A percentile compares a stretch with the other conserved stretches of the same genome.
Conservation (phyloP, 352 stramenopile species). For the Phytophthora fragariae region DNA sequence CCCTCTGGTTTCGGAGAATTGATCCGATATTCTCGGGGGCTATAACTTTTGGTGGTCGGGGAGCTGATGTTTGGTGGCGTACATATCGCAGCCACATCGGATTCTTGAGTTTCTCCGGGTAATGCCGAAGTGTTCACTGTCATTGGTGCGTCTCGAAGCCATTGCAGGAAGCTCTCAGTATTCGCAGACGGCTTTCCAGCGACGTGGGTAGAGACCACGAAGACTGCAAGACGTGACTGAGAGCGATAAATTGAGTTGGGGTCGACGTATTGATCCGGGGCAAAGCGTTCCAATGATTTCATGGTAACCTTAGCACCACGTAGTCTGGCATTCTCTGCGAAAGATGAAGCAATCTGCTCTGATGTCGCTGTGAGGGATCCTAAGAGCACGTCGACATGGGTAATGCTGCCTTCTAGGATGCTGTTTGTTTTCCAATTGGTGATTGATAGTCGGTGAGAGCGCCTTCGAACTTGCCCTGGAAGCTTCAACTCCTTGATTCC, state of each 20-base stretch:
- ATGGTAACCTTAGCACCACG: slow-evolving; percentile 70
- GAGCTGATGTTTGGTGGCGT: slow-evolving; percentile 5
- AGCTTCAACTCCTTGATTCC: not conserved
- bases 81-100: not conserved
- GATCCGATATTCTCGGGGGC: slow-evolving; percentile 4
- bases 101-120: not conserved
- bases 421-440: slow-evolving; percentile 8
- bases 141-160: slow-evolving; percentile 51
- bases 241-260: slow-evolving; percentile 35
- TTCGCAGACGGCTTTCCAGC: slow-evolving; percentile 96
- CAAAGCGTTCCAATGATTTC: slow-evolving; percentile 91
- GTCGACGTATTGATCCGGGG: slow-evolving; percentile 33
- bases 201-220: slow-evolving; percentile 96
- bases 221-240: slow-evolving; percentile 65
- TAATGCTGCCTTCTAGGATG: slow-evolving; percentile 26
- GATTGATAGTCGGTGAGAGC: slow-evolving; percentile 18
- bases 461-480: slow-evolving; percentile 1
- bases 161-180: slow-evolving; percentile 87
- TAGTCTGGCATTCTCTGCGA: slow-evolving; percentile 74
- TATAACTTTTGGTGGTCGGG: not conserved
- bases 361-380: slow-evolving; percentile 95
- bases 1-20: slow-evolving; percentile 1
- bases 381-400: slow-evolving; percentile 92
- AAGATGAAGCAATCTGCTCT: slow-evolving; percentile 90
- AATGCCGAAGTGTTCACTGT: not conserved